Conservation (phyloP, 495 filamentous ascomycete genomes). For the Poronia punctata region DNA sequence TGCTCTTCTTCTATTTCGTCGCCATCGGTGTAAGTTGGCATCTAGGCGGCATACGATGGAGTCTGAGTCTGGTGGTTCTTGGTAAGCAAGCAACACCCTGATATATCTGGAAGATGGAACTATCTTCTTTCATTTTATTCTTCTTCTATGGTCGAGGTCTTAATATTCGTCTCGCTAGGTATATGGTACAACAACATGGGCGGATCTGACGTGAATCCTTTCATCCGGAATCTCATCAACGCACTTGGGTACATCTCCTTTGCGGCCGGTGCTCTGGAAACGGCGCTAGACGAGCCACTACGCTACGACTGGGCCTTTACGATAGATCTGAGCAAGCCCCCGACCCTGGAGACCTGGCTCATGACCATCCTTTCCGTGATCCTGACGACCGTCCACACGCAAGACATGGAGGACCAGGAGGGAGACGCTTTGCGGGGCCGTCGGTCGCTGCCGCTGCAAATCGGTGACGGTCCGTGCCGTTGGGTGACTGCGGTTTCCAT, state of each 20-base stretch:
- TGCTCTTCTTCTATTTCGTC: conserved; percentile 28
- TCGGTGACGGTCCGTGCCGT: conserved; percentile 36
- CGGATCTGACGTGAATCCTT: too few species aligned
- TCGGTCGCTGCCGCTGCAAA: conserved; percentile 31
- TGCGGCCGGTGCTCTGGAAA: conserved; percentile 20
- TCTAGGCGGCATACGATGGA: conserved; percentile 27
- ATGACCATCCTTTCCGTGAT: conserved; percentile 35
- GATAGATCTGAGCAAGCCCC: neutral
- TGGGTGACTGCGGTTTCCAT: conserved; percentile 31
- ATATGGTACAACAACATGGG: too few species aligned
- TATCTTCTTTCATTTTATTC: too few species aligned
- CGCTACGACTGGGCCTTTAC: neutral
- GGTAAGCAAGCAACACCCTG: too few species aligned
- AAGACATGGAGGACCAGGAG: conserved; percentile 43
- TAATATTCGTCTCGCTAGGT: too few species aligned
- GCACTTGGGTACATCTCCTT: conserved; percentile 31
- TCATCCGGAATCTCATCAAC: conserved; percentile 36
- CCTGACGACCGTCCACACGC: conserved; percentile 42
- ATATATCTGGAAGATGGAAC: too few species aligned
- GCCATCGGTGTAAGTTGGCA: conserved; percentile 20
- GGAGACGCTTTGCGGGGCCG: conserved; percentile 40
- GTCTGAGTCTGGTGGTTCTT: conserved; percentile 27
- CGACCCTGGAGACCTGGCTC: conserved; percentile 32
- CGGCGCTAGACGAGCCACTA: conserved; percentile 5
- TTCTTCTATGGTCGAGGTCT: too few species aligned